Conservation (phyloP, 1,284 basidiomycete genomes). For the Xerocomus nothofagi region DNA sequence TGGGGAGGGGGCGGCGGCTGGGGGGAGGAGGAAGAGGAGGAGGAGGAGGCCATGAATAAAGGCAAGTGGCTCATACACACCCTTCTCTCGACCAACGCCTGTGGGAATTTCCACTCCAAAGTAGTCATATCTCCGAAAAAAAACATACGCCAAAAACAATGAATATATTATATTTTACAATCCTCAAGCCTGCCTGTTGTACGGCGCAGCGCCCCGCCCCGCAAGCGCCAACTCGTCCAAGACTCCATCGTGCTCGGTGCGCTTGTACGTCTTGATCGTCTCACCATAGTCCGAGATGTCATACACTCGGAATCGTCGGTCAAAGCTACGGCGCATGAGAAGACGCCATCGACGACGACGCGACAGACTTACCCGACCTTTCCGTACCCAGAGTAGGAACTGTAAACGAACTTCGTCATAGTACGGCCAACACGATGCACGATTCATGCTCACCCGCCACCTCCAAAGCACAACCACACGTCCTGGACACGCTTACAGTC, state of each 20-base stretch:
- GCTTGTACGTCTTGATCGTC: conserved; percentile 86
- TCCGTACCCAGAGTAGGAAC: conserved; percentile 85
- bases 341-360: neutral
- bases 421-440: neutral
- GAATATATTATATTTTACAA: neutral
- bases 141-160: neutral
- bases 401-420: conserved; percentile 29
- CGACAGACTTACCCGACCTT: conserved; percentile 56
- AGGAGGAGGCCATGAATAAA: conserved; percentile 24
- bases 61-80: conserved; percentile 1
- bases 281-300: conserved; percentile 87
- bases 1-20: conserved; percentile 12
- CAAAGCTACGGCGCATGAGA: conserved; percentile 54
- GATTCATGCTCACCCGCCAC: conserved; percentile 64
- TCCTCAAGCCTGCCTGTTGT: conserved; percentile 10
- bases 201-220: conserved; percentile 48
- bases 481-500: conserved; percentile 83
- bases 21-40: too few species aligned
- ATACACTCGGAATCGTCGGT: conserved; percentile 86
- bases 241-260: conserved; percentile 72
- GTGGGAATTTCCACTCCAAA: conserved; percentile 11
- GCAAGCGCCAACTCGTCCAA: conserved; percentile 65
- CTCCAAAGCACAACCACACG: conserved; percentile 94
- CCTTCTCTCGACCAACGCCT: too few species aligned
- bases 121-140: neutral